Percentiles rank a stretch among this genome's conserved stretches.
Evolutionary conservation across 108 stramenopile species (phyloP).

Genomic region (Cyclotella kingstonii): DNA sequence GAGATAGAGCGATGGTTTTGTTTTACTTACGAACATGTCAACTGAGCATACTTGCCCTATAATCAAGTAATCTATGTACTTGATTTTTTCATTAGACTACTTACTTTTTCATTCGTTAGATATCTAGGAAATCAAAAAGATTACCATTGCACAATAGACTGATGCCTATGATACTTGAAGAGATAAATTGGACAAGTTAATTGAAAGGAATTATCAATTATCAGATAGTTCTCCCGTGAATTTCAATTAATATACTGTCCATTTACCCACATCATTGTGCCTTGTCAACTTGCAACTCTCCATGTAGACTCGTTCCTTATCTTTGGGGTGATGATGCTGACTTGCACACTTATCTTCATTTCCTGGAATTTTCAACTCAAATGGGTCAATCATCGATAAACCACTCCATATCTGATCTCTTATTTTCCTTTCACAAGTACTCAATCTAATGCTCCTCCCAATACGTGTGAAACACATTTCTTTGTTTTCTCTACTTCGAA

Average conservation of each 20-base stretch:
- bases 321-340: constrained; percentile 26
- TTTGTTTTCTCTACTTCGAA: constrained; percentile 10
- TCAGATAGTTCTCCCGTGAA: background rate
- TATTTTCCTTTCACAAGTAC: background rate
- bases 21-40: too few relatives aligned
- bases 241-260: constrained; percentile 12
- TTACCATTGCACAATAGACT: too few relatives aligned
- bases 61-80: too few relatives aligned
- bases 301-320: constrained; percentile 10
- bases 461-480: constrained; percentile 1
- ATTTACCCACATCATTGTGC: constrained; percentile 2
- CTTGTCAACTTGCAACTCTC: constrained; percentile 12
- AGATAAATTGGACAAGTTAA: too few relatives aligned
- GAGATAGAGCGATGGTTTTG: too few relatives aligned
- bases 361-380: constrained; percentile 22
- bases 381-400: background rate
- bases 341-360: constrained; percentile 10
- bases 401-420: constrained; percentile 9
- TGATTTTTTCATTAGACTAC: too few relatives aligned
- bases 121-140: too few relatives aligned
- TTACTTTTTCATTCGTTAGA: too few relatives aligned
- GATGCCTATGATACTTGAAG: too few relatives aligned
- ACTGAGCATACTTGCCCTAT: too few relatives aligned
- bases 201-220: too few relatives aligned
- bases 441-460: constrained; percentile 9